Base-by-base conservation (phyloP, 306 rosid species). In the Pyrus pyrifolia region DNA sequence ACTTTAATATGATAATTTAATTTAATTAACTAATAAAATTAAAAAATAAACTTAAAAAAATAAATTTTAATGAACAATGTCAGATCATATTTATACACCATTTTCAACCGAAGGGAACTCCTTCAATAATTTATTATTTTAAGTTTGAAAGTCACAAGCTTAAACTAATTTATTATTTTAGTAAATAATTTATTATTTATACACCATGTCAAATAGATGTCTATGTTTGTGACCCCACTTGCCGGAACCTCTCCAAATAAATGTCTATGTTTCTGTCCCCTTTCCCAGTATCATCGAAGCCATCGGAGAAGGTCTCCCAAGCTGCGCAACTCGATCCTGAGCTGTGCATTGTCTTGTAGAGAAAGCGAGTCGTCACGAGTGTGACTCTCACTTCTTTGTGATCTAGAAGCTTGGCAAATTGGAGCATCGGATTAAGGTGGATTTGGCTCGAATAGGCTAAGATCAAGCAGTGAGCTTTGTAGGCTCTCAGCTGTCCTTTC, bases 391-490 rank as follows among this genome's bases (percentile, higher is more conserved):
- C 63, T 65, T 83, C 77, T 83, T 67, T 86, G 58, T 79, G 80
- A 8, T 23, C n/a, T 61, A 84, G 67, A 35, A 83, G 81, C 69
- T 84, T 86, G n/a, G 83, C 70, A 78, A 86, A 84, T 38, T 86
- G 86, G 70, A 81, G 73, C 81, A 84, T 27, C 3, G 90, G 90
- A 42, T 76, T 83, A 2, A 86, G 27, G 67, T 86, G 91, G 2
- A 89, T 86, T 74, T 81, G 89, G 18, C 25, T 19, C 25, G 92
- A 89, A 55, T 19, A 88, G 38, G 85, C 2, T 14, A 88, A 38
- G 65, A 86, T 65, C 79, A 88, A 2, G 51, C 81, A 78, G 40
- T 88, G 92, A 14, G 69, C 74, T 35, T 4, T 76, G 59, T 63
- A 23, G 25, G 29, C 62, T 79, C 67, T 83, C 18, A 35, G 17